These are phyloP conservation scores for Alternaria hordeiaustralica DNA, from an alignment of 2,329 filamentous ascomycete genomes.

Conservation along the genomic window DNA sequence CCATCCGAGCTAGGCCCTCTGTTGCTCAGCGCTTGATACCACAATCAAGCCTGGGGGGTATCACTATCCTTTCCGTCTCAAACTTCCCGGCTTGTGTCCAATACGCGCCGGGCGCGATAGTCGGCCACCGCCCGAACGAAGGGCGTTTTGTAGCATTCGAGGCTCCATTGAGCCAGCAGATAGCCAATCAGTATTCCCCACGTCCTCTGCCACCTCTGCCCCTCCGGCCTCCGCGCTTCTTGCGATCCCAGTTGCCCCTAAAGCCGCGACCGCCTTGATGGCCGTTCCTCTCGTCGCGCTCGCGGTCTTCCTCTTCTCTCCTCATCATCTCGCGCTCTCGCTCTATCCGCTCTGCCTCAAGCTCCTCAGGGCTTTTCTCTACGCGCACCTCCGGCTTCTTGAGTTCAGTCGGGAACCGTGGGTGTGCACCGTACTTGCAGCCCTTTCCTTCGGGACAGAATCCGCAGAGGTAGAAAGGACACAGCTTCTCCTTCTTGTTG, in stretches of 20 bases:
- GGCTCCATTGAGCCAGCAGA: background rate
- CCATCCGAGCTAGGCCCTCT: background rate
- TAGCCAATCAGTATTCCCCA: slow-evolving; percentile 19
- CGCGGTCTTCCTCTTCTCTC: slow-evolving; percentile 50
- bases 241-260: slow-evolving; percentile 45
- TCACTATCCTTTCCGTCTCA: background rate
- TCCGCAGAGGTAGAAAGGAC: slow-evolving; percentile 85
- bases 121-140: background rate
- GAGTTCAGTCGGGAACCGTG: slow-evolving; percentile 77
- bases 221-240: slow-evolving; percentile 37
- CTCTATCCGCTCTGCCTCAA: slow-evolving; percentile 63
- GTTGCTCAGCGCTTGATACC: background rate
- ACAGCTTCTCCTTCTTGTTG: slow-evolving; percentile 75
- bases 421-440: slow-evolving; percentile 83
- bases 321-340: slow-evolving; percentile 55
- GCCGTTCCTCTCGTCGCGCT: slow-evolving; percentile 45
- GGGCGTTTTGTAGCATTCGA: background rate
- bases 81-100: background rate
- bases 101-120: background rate
- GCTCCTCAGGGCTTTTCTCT: slow-evolving; percentile 75
- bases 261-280: slow-evolving; percentile 39
- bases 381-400: slow-evolving; percentile 65
- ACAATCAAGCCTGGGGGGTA: background rate
- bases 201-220: slow-evolving; percentile 31
- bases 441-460: slow-evolving; percentile 86